Evolutionary conservation across 192 early-diverging fungal genomes (phyloP).

Genomic region (Umbelopsis isabellina): DNA sequence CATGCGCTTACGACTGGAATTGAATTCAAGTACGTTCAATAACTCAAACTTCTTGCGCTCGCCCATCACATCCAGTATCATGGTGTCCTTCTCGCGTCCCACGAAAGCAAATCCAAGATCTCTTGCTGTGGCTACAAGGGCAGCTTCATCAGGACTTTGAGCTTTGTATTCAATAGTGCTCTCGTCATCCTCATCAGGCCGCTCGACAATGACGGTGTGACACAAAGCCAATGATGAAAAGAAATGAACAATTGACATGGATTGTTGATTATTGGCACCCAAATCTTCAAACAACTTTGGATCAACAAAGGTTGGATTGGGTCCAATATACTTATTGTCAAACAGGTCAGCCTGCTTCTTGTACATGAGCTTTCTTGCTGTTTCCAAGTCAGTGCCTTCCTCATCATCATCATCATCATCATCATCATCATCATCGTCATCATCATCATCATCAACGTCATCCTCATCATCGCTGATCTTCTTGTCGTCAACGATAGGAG

Average conservation of each 20-base stretch:
- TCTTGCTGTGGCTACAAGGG: constrained; percentile 84
- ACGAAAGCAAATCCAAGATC: constrained; percentile 84
- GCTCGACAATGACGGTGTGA: constrained; percentile 82
- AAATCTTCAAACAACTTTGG: constrained; percentile 68
- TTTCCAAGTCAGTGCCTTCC: constrained; percentile 39
- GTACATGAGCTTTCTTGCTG: constrained; percentile 57
- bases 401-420: constrained; percentile 35
- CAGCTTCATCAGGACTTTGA: constrained; percentile 94
- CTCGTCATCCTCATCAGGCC: constrained; percentile 49
- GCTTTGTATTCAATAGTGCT: constrained; percentile 82
- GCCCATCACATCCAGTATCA: constrained; percentile 77
- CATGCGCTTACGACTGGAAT: constrained; percentile 96
- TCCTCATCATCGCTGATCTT: constrained; percentile 33
- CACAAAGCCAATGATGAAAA: constrained; percentile 86
- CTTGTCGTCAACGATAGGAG: constrained; percentile 26
- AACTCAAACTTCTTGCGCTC: constrained; percentile 66
- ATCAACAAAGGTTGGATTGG: constrained; percentile 73
- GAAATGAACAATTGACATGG: constrained; percentile 73
- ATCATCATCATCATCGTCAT: constrained; percentile 39
- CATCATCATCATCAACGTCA: constrained; percentile 37
- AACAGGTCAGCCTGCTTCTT: constrained; percentile 58
- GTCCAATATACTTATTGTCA: constrained; percentile 63
- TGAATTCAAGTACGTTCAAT: constrained; percentile 86
- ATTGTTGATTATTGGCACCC: constrained; percentile 48
- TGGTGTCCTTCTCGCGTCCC: constrained; percentile 67